Evolutionary conservation across 148 eudicot species (phyloP).

Genomic region (Arctostaphylos glauca): DNA sequence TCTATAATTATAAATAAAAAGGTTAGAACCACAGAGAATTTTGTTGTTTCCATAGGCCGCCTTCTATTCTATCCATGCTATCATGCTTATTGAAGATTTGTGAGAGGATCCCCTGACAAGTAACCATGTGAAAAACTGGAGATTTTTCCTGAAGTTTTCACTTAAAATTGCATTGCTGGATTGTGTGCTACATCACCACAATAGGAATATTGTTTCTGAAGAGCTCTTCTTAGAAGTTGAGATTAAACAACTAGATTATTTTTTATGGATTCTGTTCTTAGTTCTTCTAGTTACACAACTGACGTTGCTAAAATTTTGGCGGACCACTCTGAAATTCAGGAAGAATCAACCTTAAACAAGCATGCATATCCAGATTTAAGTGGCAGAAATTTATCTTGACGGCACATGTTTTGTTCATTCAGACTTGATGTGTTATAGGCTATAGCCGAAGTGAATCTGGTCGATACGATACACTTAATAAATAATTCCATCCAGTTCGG

Average conservation of each 20-base stretch:
- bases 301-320: not conserved
- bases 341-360: not conserved
- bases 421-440: not conserved
- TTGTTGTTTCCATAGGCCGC: not conserved
- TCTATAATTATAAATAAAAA: constrained; percentile 3
- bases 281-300: not conserved
- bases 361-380: not conserved
- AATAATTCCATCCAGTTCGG: no score
- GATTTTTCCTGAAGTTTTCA: not conserved
- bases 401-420: not conserved
- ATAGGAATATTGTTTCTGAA: not conserved
- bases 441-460: not conserved
- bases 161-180: not conserved
- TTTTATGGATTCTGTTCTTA: not conserved
- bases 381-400: not conserved
- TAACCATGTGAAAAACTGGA: not conserved
- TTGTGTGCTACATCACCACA: not conserved
- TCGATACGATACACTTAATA: not conserved
- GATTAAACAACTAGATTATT: not conserved
- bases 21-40: not conserved
- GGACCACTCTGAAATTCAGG: not conserved
- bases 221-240: not conserved
- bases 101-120: not conserved
- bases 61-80: not conserved
- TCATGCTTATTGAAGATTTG: not conserved